A percentile compares a stretch with the other conserved stretches of the same genome.
Conservation (phyloP, 345 rosid species). For the Cardiospermum halicacabum region DNA sequence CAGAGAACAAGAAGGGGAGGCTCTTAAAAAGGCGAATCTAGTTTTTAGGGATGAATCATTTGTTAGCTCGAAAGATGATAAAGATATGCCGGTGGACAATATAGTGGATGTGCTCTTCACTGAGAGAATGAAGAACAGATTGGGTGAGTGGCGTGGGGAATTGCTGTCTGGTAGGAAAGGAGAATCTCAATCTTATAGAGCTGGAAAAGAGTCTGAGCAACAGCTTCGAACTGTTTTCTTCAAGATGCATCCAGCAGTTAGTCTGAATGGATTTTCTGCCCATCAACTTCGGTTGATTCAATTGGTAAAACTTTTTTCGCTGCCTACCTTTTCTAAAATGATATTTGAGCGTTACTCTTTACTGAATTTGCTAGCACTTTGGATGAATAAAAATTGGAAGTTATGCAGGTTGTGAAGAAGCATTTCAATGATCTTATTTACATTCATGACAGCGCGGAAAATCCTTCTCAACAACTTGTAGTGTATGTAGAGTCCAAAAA, state of each 20-base stretch:
- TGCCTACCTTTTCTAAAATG: neutral
- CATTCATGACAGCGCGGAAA: conserved; percentile 36
- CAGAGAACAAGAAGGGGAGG: conserved; percentile 68
- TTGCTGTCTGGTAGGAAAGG: conserved; percentile 36
- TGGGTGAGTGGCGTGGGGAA: conserved; percentile 61
- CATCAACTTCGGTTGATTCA: conserved; percentile 77
- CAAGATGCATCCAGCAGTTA: conserved; percentile 68
- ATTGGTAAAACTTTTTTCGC: conserved; percentile 41
- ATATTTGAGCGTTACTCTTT: neutral
- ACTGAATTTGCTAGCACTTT: neutral
- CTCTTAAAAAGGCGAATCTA: conserved; percentile 33
- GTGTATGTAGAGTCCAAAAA: conserved; percentile 63
- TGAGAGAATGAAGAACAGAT: conserved; percentile 71
- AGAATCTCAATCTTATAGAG: conserved; percentile 18
- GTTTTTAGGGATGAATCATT: conserved; percentile 23
- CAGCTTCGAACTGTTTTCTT: conserved; percentile 54
- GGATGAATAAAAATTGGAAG: conserved; percentile 1
- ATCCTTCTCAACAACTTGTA: conserved; percentile 39
- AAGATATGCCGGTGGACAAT: conserved; percentile 39
- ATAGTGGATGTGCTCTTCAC: conserved; percentile 60
- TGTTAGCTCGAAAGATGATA: conserved; percentile 25
- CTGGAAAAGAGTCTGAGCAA: conserved; percentile 25
- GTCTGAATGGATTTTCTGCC: conserved; percentile 61
- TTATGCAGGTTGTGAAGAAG: conserved; percentile 49
- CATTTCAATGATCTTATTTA: conserved; percentile 73